Evolutionary conservation across 495 filamentous ascomycete species (phyloP), one percentile per base, ranked within the genome.

Genomic region (Penicillium arizonense): DNA sequence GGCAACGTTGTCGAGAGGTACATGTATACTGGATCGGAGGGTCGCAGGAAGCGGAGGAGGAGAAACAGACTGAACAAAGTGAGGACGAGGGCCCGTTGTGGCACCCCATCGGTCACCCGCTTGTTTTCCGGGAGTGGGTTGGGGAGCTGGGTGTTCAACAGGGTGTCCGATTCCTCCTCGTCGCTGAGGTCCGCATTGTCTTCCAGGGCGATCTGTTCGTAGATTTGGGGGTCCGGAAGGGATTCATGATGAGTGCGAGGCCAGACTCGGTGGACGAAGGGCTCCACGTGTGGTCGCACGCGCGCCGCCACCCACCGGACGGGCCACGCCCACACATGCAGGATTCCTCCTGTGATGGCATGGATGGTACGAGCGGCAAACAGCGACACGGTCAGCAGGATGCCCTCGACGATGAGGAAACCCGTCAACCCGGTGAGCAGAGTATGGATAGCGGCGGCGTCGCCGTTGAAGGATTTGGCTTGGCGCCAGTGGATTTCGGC

Each of bases 401-500:
- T 55, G 1, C 46, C 63, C 23, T 68, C 66, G 12, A 68, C 65
- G 14, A 73, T 68, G 11, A 75, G 44, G 43, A 71, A 72, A 4
- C 70, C 67, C 12, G 69, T 70, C 48, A 75, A 44, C 0, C 72
- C 72, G 11, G 72, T 64, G 14, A 75, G 58, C 0, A 75, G 53
- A 11, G 70, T 73, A 14, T 63, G 62, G 5, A 71, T 61, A 14
- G 68, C 70, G 21, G 72, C 70, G 9, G 68, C 65, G 53, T 73
- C 68, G 20, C 56, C 60, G 36, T 66, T 64, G 49, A 72, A 70
- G 44, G 61, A 58, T 34, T 61, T 65, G 37, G 69, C 70, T 40
- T 73, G 70, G 49, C 61, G 57, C 72, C 72, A 75, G 59, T 75
- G 70, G 26, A 75, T 73, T 45, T 75, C 72, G 35, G 72, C 67